Percentiles rank a stretch among this genome's conserved stretches.
phyloP scores from a whole-genome alignment of 2,329 filamentous ascomycete genomes.

The Arachnopeziza araneosa region DNA sequence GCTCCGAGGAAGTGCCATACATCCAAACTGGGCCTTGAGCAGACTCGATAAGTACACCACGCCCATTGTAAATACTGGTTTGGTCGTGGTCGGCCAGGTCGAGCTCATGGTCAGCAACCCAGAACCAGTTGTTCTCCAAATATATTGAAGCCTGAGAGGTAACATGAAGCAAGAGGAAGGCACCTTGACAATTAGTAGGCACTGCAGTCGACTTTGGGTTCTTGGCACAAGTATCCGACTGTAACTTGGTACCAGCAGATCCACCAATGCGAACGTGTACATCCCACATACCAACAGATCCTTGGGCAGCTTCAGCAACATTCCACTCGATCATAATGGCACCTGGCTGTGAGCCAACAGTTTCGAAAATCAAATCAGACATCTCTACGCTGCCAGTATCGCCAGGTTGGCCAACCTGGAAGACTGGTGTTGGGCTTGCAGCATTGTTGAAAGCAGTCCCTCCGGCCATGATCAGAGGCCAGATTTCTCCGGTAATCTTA shows the following conservation, averaged over 20 bases:
- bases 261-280: conserved; percentile 94
- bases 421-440: conserved; percentile 73
- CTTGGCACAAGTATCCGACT: conserved; percentile 71
- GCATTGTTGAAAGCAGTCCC: conserved; percentile 70
- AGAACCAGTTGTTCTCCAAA: conserved; percentile 86
- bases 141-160: conserved; percentile 62
- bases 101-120: conserved; percentile 87
- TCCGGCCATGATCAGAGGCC: conserved; percentile 81
- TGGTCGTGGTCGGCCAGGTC: conserved; percentile 69
- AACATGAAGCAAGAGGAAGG: conserved; percentile 65
- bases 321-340: conserved; percentile 94
- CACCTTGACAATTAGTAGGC: conserved; percentile 64
- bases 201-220: conserved; percentile 56
- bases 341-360: conserved; percentile 71
- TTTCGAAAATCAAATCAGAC: conserved; percentile 80
- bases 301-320: conserved; percentile 59
- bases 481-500: conserved; percentile 86
- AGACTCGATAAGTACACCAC: conserved; percentile 65
- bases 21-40: conserved; percentile 71
- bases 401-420: conserved; percentile 74
- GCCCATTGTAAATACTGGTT: conserved; percentile 83
- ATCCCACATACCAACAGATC: conserved; percentile 82
- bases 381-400: conserved; percentile 81
- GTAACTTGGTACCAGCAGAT: conserved; percentile 74
- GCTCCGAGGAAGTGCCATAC: conserved; percentile 68